Conservation (phyloP, 768 basidiomycete species). For the Suillus weaverae region DNA sequence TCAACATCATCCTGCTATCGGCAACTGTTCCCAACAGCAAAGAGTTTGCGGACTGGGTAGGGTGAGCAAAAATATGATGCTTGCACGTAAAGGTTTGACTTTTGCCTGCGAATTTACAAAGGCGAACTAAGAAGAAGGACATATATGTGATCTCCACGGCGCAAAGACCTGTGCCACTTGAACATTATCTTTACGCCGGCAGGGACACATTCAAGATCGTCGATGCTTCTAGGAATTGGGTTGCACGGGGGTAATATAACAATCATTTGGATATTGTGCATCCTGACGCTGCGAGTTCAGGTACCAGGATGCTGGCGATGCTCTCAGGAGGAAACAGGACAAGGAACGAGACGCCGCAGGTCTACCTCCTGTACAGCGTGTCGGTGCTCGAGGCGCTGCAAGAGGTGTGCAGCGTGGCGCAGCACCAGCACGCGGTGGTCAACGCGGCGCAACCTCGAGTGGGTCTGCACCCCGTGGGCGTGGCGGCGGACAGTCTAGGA, state of each 20-base stretch:
- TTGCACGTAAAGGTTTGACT: neutral
- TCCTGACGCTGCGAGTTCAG: slow-evolving; percentile 40
- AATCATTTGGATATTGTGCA: neutral
- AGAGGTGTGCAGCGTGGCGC: slow-evolving; percentile 47
- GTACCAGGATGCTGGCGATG: slow-evolving; percentile 88
- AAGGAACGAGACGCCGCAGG: slow-evolving; percentile 97
- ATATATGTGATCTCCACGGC: slow-evolving; percentile 98
- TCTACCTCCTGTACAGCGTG: slow-evolving; percentile 77
- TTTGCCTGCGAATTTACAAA: slow-evolving; percentile 30
- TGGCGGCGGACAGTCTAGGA: slow-evolving; percentile 51
- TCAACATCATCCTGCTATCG: slow-evolving; percentile 94
- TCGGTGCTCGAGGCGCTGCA: slow-evolving; percentile 76
- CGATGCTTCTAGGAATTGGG: slow-evolving; percentile 63
- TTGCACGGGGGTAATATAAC: slow-evolving; percentile 75
- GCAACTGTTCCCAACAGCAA: slow-evolving; percentile 98
- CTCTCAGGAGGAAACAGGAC: slow-evolving; percentile 91
- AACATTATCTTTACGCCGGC: slow-evolving; percentile 96
- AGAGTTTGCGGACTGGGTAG: slow-evolving; percentile 99
- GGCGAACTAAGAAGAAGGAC: slow-evolving; percentile 98
- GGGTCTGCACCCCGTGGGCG: slow-evolving; percentile 38
- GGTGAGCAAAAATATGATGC: slow-evolving; percentile 51
- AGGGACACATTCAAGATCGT: slow-evolving; percentile 92
- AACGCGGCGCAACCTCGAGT: slow-evolving; percentile 48
- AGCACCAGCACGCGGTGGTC: slow-evolving; percentile 51
- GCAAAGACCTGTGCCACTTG: slow-evolving; percentile 94